phyloP scores from a whole-genome alignment of 2,329 filamentous ascomycete genomes.

The Zarea fungicola region DNA sequence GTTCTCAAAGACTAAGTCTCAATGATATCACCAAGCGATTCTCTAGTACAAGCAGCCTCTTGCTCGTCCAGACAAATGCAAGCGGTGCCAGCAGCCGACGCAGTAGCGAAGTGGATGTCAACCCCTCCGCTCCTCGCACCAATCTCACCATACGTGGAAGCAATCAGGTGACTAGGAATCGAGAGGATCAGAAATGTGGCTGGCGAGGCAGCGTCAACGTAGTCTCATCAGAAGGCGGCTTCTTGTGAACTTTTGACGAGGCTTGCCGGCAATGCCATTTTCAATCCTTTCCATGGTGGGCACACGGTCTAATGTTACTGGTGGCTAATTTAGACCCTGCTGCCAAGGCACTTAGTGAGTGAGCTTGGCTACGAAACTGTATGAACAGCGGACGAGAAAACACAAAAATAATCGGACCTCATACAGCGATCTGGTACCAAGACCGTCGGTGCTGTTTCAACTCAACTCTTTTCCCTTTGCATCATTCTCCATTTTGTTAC shows the following conservation, averaged over 20 bases:
- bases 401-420: too few species aligned
- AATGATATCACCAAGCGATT: slow-evolving; percentile 56
- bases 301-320: too few species aligned
- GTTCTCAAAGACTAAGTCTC: slow-evolving; percentile 55
- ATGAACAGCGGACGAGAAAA: too few species aligned
- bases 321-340: too few species aligned
- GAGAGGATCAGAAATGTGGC: slow-evolving; percentile 40
- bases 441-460: too few species aligned
- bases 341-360: too few species aligned
- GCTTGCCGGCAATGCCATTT: too few species aligned
- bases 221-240: slow-evolving; percentile 48
- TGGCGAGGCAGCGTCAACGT: slow-evolving; percentile 55
- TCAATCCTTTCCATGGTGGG: too few species aligned
- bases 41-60: slow-evolving; percentile 55
- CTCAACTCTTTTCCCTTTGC: background rate
- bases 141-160: slow-evolving; percentile 40
- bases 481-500: background rate
- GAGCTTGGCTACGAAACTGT: too few species aligned
- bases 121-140: slow-evolving; percentile 29
- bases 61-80: slow-evolving; percentile 54
- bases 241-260: slow-evolving; percentile 36
- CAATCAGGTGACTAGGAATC: slow-evolving; percentile 25
- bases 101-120: slow-evolving; percentile 41
- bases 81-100: slow-evolving; percentile 43
- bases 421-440: too few species aligned